A percentile compares a stretch with the other conserved stretches of the same genome.
These are phyloP conservation scores for Parastagonospora avenae DNA, from an alignment of 2,329 filamentous ascomycete genomes.

Conservation along the genomic window DNA sequence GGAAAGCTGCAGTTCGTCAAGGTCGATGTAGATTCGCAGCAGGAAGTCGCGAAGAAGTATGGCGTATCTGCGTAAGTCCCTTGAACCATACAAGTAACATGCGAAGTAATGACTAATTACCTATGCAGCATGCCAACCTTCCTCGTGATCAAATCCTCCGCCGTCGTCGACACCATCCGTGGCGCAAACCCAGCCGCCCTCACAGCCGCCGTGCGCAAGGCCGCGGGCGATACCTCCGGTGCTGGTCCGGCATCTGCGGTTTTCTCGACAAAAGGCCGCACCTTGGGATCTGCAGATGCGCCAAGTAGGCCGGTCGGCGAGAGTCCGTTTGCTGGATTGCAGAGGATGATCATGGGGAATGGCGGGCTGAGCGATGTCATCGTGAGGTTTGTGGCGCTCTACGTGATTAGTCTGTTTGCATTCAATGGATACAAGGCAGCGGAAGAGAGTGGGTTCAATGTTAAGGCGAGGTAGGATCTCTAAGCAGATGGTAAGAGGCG, in stretches of 20 bases:
- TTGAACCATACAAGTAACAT: not conserved
- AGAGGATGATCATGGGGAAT: slow-evolving; percentile 34
- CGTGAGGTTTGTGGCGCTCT: slow-evolving; percentile 54
- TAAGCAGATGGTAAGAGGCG: slow-evolving; percentile 1
- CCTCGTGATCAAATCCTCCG: slow-evolving; percentile 52
- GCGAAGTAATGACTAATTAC: not conserved
- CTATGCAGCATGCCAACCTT: slow-evolving; percentile 54
- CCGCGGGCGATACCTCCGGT: slow-evolving; percentile 47
- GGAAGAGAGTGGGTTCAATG: slow-evolving; percentile 51
- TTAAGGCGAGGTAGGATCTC: slow-evolving; percentile 34
- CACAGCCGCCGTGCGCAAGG: slow-evolving; percentile 53
- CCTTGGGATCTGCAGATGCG: slow-evolving; percentile 42
- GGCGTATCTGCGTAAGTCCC: slow-evolving; percentile 53
- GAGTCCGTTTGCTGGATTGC: slow-evolving; percentile 30
- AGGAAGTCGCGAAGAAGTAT: slow-evolving; percentile 56
- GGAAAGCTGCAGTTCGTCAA: slow-evolving; percentile 58
- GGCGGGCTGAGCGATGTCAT: slow-evolving; percentile 47
- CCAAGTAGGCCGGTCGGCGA: slow-evolving; percentile 32
- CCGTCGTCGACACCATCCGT: slow-evolving; percentile 54
- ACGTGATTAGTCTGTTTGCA: slow-evolving; percentile 52
- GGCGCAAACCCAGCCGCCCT: slow-evolving; percentile 57
- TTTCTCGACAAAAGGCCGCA: slow-evolving; percentile 52
- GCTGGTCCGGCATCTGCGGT: slow-evolving; percentile 39
- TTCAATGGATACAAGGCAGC: slow-evolving; percentile 53
- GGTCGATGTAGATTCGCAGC: slow-evolving; percentile 60